Conservation (phyloP, 495 filamentous ascomycete genomes). For the Eremomyces bilateralis region DNA sequence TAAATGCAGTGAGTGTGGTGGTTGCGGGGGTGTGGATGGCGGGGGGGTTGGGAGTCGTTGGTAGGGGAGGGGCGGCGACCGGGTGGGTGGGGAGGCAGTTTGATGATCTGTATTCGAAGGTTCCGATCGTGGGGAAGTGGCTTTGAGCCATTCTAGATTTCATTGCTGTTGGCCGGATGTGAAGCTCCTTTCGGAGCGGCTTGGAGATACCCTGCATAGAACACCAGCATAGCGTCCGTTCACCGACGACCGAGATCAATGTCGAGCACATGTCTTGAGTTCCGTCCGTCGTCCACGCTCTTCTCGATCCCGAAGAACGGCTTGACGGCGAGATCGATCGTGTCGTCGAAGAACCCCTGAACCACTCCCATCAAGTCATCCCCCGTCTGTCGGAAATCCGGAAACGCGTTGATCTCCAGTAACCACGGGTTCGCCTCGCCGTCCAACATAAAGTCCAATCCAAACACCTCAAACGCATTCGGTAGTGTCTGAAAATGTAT, state of each 20-base stretch:
- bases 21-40: conserved; percentile 52
- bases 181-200: no score
- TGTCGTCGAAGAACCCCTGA: conserved; percentile 49
- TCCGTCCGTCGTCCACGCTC: conserved; percentile 15
- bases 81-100: conserved; percentile 69
- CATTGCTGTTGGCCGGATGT: no score
- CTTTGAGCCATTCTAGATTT: no score
- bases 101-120: conserved; percentile 39
- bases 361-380: conserved; percentile 47
- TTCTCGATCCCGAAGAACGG: conserved; percentile 32
- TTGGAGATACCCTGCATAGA: no score
- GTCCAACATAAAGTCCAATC: conserved; percentile 77
- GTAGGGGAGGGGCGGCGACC: conserved; percentile 39
- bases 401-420: conserved; percentile 90
- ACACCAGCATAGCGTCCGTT: neutral
- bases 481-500: conserved; percentile 75
- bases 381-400: conserved; percentile 84
- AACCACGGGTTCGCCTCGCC: conserved; percentile 39
- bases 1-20: conserved; percentile 38
- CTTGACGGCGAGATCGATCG: conserved; percentile 41
- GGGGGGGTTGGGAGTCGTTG: conserved; percentile 59
- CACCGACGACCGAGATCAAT: conserved; percentile 36
- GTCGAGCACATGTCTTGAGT: conserved; percentile 34
- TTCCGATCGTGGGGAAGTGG: conserved; percentile 7
- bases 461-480: conserved; percentile 81